Percentiles rank a stretch among this genome's conserved stretches.
Conservation (phyloP, 768 basidiomycete genomes). For the Suillus hirtellus region DNA sequence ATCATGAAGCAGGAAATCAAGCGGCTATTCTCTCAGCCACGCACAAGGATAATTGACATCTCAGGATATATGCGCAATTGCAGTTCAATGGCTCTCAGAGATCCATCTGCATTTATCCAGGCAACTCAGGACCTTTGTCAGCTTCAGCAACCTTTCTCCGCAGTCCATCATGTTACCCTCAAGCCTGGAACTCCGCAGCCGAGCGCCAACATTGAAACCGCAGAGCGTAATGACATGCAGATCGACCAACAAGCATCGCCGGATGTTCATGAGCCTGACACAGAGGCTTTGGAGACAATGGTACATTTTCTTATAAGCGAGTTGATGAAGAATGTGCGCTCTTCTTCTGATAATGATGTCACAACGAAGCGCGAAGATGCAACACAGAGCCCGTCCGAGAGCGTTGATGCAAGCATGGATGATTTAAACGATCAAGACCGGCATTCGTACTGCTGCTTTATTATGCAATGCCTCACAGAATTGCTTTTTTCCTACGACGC, state of each 20-base stretch:
- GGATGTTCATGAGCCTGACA: conserved; percentile 26
- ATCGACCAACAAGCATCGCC: conserved; percentile 42
- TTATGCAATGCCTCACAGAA: conserved; percentile 92
- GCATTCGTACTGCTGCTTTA: conserved; percentile 68
- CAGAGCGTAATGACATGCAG: conserved; percentile 54
- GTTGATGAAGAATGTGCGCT: conserved; percentile 61
- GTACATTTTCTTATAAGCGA: conserved; percentile 75
- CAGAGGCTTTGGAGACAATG: conserved; percentile 55
- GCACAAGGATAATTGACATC: conserved; percentile 68
- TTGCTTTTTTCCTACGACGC: conserved; percentile 89
- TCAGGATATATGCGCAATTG: conserved; percentile 73
- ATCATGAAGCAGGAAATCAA: conserved; percentile 85
- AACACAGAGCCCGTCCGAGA: conserved; percentile 15
- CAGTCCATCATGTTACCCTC: conserved; percentile 58
- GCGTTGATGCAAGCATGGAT: conserved; percentile 13
- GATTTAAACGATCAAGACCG: conserved; percentile 26
- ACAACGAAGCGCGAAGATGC: conserved; percentile 16
- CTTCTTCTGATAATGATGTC: conserved; percentile 35
- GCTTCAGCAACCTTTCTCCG: conserved; percentile 64
- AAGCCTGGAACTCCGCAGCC: conserved; percentile 38
- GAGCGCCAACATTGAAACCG: conserved; percentile 11
- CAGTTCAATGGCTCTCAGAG: conserved; percentile 78
- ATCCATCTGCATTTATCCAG: conserved; percentile 74
- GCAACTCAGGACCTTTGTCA: conserved; percentile 70
- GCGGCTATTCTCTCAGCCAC: conserved; percentile 74